These are phyloP conservation scores for Dentipellis sp. DNA, from an alignment of 768 basidiomycete species.

Conservation along the genomic window DNA sequence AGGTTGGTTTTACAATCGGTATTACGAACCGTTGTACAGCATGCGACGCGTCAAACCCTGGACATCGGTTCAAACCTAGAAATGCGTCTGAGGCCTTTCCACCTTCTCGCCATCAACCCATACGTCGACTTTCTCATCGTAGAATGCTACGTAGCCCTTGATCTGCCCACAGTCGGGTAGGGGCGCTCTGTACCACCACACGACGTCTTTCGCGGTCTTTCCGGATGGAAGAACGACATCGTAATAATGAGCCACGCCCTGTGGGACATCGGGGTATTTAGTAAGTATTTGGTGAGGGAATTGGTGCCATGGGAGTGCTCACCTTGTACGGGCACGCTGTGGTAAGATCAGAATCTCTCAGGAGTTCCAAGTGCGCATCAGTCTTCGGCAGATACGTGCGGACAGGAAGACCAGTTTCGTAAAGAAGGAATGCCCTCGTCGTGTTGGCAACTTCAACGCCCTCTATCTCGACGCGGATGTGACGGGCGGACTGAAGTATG, in stretches of 20 bases:
- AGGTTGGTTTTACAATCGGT: too few relatives aligned
- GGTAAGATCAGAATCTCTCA: conserved; percentile 35
- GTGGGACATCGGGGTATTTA: neutral
- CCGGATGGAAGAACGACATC: conserved; percentile 37
- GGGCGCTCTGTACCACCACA: conserved; percentile 58
- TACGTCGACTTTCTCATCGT: conserved; percentile 60
- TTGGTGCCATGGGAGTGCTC: conserved; percentile 2
- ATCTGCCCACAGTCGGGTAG: conserved; percentile 41
- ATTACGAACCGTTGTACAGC: too few relatives aligned
- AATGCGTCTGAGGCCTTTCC: conserved; percentile 17
- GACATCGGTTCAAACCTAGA: too few relatives aligned
- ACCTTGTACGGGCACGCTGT: conserved; percentile 63
- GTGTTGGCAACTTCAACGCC: conserved; percentile 59
- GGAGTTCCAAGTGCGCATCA: conserved; percentile 41
- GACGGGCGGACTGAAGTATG: conserved; percentile 48
- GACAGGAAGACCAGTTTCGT: conserved; percentile 46
- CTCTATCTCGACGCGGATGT: conserved; percentile 49
- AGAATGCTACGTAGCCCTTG: conserved; percentile 46
- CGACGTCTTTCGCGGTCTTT: conserved; percentile 33
- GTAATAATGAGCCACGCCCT: conserved; percentile 58
- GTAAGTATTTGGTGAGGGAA: neutral
- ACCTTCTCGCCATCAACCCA: conserved; percentile 54
- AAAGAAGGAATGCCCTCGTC: conserved; percentile 41
- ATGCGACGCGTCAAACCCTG: too few relatives aligned
- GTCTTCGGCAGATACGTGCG: conserved; percentile 55